A percentile compares a stretch with the other conserved stretches of the same genome.
Evolutionary conservation across 2,329 filamentous ascomycete genomes (phyloP).

Genomic region (Ophioceras dolichostomum): DNA sequence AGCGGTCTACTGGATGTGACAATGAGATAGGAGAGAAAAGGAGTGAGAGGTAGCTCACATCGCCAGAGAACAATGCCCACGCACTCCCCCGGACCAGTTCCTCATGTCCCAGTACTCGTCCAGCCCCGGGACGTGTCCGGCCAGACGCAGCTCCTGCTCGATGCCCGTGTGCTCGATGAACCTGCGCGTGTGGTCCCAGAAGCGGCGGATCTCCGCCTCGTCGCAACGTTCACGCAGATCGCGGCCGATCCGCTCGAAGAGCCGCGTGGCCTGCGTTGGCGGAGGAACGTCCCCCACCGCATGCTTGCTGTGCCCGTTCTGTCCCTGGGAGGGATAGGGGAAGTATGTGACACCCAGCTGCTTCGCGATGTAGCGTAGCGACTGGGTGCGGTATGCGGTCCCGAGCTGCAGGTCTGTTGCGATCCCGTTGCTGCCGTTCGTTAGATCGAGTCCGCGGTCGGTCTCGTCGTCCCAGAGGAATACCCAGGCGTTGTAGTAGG

Average conservation of each 20-base stretch:
- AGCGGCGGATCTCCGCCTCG: not conserved
- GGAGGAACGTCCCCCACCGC: not conserved
- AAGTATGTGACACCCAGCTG: conserved; percentile 2
- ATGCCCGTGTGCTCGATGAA: conserved; percentile 9
- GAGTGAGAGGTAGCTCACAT: no score
- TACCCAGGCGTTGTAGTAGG: conserved; percentile 8
- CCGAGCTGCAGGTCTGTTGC: not conserved
- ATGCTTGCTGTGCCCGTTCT: no score
- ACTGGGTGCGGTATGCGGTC: conserved; percentile 6
- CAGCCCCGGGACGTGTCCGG: conserved; percentile 3
- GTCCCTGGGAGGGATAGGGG: not conserved
- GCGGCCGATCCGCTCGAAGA: conserved; percentile 5
- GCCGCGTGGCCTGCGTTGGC: conserved; percentile 6
- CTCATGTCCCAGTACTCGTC: conserved; percentile 7
- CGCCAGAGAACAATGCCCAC: no score
- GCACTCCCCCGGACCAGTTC: conserved; percentile 1
- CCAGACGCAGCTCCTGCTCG: conserved; percentile 6
- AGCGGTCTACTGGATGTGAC: no score
- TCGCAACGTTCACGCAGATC: conserved; percentile 2
- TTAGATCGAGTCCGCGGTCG: not conserved
- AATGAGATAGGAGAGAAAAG: no score
- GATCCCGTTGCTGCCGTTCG: conserved; percentile 1
- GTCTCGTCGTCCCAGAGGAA: conserved; percentile 10
- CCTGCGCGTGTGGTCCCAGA: conserved; percentile 4
- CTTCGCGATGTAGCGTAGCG: conserved; percentile 2